Evolutionary conservation across 495 filamentous ascomycete species (phyloP).

Genomic region (Talaromyces liani): DNA sequence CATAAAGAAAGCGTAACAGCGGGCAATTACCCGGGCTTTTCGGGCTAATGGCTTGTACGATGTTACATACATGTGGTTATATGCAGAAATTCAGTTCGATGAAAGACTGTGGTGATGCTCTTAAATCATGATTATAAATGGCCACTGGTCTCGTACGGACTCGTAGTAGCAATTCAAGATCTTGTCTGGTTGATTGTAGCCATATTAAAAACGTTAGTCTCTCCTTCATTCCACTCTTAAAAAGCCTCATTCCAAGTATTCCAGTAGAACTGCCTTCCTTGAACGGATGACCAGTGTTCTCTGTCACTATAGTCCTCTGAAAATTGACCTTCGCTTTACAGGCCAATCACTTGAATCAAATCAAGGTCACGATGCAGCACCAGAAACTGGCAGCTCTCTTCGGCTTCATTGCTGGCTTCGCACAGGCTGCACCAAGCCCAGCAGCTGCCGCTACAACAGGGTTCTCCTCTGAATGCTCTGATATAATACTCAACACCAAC

Average conservation of each 20-base stretch:
- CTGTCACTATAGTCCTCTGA: neutral
- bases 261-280: neutral
- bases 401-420: neutral
- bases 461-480: neutral
- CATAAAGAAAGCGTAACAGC: neutral
- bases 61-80: neutral
- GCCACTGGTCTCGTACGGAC: neutral
- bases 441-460: neutral
- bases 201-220: neutral
- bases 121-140: neutral
- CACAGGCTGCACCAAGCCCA: neutral
- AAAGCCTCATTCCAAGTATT: neutral
- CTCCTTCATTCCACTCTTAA: too few relatives aligned
- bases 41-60: neutral
- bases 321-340: neutral
- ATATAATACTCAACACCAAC: constrained; percentile 1
- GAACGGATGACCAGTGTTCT: too few relatives aligned
- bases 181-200: neutral
- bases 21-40: neutral
- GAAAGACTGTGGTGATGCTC: neutral
- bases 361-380: neutral
- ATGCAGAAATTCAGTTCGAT: neutral
- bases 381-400: neutral
- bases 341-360: neutral
- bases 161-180: neutral